These are phyloP conservation scores for Blastocystis sp. DNA, from an alignment of 352 stramenopile genomes.

Conservation along the genomic window DNA sequence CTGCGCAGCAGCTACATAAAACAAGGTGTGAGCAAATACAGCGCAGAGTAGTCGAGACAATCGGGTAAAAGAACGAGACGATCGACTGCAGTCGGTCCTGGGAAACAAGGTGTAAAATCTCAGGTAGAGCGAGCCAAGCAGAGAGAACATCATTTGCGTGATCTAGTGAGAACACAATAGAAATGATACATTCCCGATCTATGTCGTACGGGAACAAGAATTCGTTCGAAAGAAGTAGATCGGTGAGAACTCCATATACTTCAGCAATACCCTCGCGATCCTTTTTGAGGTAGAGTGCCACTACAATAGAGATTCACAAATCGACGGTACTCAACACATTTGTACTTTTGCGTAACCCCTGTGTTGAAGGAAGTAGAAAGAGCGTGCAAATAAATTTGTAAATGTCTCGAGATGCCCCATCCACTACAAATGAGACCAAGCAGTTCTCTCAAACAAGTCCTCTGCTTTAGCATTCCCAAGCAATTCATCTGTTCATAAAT, in stretches of 20 bases:
- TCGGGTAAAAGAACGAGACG: not conserved
- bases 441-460: not conserved
- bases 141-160: not conserved
- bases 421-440: not conserved
- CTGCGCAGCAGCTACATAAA: not conserved
- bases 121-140: conserved; percentile 1
- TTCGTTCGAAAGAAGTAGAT: not conserved
- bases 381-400: conserved; percentile 11
- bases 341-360: not conserved
- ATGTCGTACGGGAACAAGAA: not conserved
- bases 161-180: not conserved
- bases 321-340: not conserved
- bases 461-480: conserved; percentile 33
- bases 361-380: not conserved
- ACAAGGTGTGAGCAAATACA: not conserved
- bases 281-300: not conserved
- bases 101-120: not conserved
- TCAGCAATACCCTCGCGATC: not conserved
- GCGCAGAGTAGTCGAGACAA: not conserved
- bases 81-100: not conserved
- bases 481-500: conserved; percentile 56
- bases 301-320: not conserved
- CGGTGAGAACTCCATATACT: not conserved
- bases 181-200: not conserved
- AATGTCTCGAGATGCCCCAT: not conserved